Percentiles rank a stretch among this genome's conserved stretches.
These are phyloP conservation scores for Microdochium paspali DNA, from an alignment of 2,329 filamentous ascomycete genomes.

Conservation along the genomic window DNA sequence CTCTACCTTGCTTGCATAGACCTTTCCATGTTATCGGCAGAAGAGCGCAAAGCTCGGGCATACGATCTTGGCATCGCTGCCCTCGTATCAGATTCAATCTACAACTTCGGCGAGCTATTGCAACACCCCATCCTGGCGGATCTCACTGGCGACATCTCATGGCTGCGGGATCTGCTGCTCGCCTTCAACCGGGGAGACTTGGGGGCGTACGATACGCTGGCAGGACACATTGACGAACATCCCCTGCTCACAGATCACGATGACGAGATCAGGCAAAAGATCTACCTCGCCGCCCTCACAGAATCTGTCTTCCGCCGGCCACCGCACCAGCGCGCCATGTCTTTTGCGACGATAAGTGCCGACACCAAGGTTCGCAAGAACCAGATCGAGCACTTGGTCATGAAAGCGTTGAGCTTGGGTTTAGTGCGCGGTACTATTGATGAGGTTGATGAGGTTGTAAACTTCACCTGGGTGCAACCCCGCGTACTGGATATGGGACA, in stretches of 20 bases:
- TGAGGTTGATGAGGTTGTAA: slow-evolving; percentile 86
- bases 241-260: slow-evolving; percentile 70
- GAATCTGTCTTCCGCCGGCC: slow-evolving; percentile 94
- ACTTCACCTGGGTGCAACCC: slow-evolving; percentile 98
- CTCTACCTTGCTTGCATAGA: slow-evolving; percentile 97
- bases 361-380: slow-evolving; percentile 88
- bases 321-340: slow-evolving; percentile 91
- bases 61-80: slow-evolving; percentile 91
- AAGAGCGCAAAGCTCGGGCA: slow-evolving; percentile 73
- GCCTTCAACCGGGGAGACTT: slow-evolving; percentile 96
- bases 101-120: slow-evolving; percentile 99
- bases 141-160: slow-evolving; percentile 68
- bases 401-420: slow-evolving; percentile 96
- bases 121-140: slow-evolving; percentile 92
- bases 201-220: slow-evolving; percentile 73
- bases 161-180: slow-evolving; percentile 92
- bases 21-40: slow-evolving; percentile 59
- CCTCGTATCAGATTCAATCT: slow-evolving; percentile 87
- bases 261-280: slow-evolving; percentile 89
- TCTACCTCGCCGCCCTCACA: slow-evolving; percentile 90
- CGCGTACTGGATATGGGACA: slow-evolving; percentile 95
- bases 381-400: slow-evolving; percentile 95
- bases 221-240: slow-evolving; percentile 72
- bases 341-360: slow-evolving; percentile 75
- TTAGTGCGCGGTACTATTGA: slow-evolving; percentile 88